These are phyloP conservation scores for Erodium texanum DNA, from an alignment of 441 rosid species.

Conservation along the genomic window DNA sequence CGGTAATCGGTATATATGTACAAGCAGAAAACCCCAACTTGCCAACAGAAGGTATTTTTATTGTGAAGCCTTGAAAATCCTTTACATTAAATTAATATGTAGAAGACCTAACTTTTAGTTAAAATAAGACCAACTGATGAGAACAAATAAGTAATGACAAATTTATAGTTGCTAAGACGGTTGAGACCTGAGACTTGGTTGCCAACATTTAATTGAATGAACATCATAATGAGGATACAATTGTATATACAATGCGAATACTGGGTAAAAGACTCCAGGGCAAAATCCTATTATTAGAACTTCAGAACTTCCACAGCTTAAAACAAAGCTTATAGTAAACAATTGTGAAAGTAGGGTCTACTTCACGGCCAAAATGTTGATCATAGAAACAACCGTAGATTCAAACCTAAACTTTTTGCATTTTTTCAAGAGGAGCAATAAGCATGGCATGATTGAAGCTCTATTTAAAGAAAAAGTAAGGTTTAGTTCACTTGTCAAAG, in stretches of 20 bases:
- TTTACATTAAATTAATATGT: too few species aligned
- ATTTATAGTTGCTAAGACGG: neutral
- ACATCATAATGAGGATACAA: neutral
- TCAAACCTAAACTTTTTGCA: neutral
- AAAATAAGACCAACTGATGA: too few species aligned
- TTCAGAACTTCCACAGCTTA: neutral
- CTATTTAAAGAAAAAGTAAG: neutral
- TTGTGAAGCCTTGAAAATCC: neutral
- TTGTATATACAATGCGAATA: neutral
- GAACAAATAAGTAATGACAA: neutral
- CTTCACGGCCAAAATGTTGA: neutral
- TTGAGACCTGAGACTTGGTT: neutral
- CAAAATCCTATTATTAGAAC: neutral
- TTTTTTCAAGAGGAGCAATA: neutral
- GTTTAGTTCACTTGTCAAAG: neutral
- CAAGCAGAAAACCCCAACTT: conserved; percentile 2
- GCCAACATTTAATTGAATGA: neutral
- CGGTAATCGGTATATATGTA: neutral
- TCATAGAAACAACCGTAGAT: neutral
- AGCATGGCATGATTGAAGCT: neutral
- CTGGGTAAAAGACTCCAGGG: neutral
- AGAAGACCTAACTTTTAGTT: too few species aligned
- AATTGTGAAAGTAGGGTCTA: neutral
- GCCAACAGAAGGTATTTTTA: neutral
- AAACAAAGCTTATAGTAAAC: neutral